A percentile compares a stretch with the other conserved stretches of the same genome.
Evolutionary conservation across 2,329 filamentous ascomycete species (phyloP).

Genomic region (Neonectria faginata): DNA sequence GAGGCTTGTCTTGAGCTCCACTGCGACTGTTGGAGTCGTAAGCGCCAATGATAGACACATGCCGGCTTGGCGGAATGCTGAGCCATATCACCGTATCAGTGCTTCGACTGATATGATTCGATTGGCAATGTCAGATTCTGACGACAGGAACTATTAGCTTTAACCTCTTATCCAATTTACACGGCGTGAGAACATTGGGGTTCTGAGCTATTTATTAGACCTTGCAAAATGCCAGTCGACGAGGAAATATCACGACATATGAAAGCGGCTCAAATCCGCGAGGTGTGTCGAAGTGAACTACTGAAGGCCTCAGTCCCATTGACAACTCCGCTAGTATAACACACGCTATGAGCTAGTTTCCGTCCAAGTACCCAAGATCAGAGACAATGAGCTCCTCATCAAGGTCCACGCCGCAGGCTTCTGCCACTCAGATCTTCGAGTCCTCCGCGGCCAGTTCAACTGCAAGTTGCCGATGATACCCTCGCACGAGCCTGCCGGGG

Average conservation of each 20-base stretch:
- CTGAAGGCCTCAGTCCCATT: background rate
- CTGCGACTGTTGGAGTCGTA: conserved; percentile 3
- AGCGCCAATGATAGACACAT: background rate
- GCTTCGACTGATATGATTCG: background rate
- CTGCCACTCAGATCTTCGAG: conserved; percentile 54
- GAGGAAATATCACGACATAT: conserved; percentile 12
- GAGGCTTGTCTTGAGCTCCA: conserved; percentile 3
- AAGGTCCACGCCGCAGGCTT: conserved; percentile 51
- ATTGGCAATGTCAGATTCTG: background rate
- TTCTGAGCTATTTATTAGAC: background rate
- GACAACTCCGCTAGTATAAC: conserved; percentile 42
- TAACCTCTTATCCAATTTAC: background rate
- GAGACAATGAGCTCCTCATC: conserved; percentile 47
- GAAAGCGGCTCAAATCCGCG: conserved; percentile 17
- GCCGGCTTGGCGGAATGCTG: background rate
- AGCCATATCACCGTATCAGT: background rate
- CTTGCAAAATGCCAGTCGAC: conserved; percentile 5
- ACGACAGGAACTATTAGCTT: background rate
- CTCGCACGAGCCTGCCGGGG: conserved; percentile 53
- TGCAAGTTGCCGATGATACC: conserved; percentile 47
- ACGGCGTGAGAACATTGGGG: background rate
- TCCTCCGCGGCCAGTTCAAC: conserved; percentile 49
- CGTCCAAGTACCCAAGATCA: conserved; percentile 39
- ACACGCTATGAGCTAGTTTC: conserved; percentile 44
- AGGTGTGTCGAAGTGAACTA: background rate